These are phyloP conservation scores for Stenogyne calaminthoides DNA, from an alignment of 305 asterid species.

Conservation along the genomic window DNA sequence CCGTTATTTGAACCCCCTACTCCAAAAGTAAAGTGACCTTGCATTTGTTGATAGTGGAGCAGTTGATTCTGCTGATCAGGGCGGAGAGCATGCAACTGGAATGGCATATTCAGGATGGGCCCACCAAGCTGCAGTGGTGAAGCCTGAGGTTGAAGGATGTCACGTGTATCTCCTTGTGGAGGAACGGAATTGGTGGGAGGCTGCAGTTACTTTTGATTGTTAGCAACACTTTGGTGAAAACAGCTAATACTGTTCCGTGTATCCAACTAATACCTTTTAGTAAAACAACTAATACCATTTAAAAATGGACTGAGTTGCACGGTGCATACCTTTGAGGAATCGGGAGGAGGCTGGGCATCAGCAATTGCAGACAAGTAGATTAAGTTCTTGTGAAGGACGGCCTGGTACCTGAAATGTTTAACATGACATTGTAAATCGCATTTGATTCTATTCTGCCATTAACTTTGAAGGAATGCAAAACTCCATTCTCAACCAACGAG, in stretches of 20 bases:
- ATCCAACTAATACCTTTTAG: too few species aligned
- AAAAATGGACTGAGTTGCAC: too few species aligned
- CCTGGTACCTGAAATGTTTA: constrained; percentile 71
- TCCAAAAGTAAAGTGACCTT: constrained; percentile 55
- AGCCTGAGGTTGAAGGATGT: constrained; percentile 51
- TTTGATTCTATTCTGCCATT: constrained; percentile 7
- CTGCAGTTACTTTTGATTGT: constrained; percentile 40
- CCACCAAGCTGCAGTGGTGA: constrained; percentile 36
- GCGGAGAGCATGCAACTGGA: constrained; percentile 74
- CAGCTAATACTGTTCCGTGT: too few species aligned
- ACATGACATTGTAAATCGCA: not conserved
- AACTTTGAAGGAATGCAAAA: not conserved
- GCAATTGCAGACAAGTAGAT: constrained; percentile 96
- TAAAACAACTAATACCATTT: too few species aligned
- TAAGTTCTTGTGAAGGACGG: constrained; percentile 84
- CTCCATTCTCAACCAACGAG: not conserved
- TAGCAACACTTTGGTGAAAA: constrained; percentile 29
- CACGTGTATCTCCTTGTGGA: constrained; percentile 57
- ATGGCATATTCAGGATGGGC: constrained; percentile 62
- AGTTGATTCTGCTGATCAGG: constrained; percentile 77
- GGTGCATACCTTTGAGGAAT: constrained; percentile 49
- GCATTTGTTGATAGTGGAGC: constrained; percentile 74
- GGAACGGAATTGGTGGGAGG: constrained; percentile 49
- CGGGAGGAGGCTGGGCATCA: constrained; percentile 86
- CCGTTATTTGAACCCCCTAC: constrained; percentile 52